A percentile compares a stretch with the other conserved stretches of the same genome.
Conservation (phyloP, 805 yeast species). For the Pichia rugopelliculosa region DNA sequence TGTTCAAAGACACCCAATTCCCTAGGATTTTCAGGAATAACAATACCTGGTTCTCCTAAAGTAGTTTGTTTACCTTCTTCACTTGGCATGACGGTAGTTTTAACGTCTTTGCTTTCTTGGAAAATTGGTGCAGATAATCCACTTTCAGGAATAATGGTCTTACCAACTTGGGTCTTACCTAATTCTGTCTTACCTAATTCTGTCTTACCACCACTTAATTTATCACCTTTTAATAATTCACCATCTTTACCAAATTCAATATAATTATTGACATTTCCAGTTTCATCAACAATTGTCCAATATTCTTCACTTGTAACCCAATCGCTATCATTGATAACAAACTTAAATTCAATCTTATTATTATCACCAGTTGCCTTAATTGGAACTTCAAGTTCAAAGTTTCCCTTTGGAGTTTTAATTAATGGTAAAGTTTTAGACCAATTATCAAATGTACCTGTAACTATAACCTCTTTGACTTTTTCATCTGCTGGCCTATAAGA, state of each 20-base stretch:
- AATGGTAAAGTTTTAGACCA: conserved; percentile 47
- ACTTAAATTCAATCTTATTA: conserved; percentile 38
- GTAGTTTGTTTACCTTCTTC: conserved; percentile 37
- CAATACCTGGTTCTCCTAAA: conserved; percentile 69
- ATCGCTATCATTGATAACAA: conserved; percentile 48
- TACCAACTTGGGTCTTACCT: conserved; percentile 22
- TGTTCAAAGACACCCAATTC: conserved; percentile 60
- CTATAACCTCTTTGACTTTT: conserved; percentile 32
- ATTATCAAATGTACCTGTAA: conserved; percentile 54
- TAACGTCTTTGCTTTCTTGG: not conserved
- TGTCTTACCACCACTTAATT: conserved; percentile 29
- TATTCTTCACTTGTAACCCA: conserved; percentile 41
- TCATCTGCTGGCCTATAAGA: conserved; percentile 26
- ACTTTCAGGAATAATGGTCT: conserved; percentile 11
- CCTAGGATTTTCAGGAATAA: conserved; percentile 53
- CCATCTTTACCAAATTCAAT: conserved; percentile 33
- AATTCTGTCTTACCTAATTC: conserved; percentile 38
- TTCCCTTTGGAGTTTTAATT: conserved; percentile 35
- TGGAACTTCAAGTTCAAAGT: conserved; percentile 28
- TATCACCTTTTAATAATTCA: conserved; percentile 27
- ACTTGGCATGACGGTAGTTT: conserved; percentile 40
- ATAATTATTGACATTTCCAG: conserved; percentile 47
- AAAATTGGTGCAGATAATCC: conserved; percentile 7
- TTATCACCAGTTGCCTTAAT: conserved; percentile 15
- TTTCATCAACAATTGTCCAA: conserved; percentile 37